Percentiles rank a stretch among this genome's conserved stretches.
phyloP scores from a whole-genome alignment of 2,329 filamentous ascomycete species.

The Colletotrichum lini region DNA sequence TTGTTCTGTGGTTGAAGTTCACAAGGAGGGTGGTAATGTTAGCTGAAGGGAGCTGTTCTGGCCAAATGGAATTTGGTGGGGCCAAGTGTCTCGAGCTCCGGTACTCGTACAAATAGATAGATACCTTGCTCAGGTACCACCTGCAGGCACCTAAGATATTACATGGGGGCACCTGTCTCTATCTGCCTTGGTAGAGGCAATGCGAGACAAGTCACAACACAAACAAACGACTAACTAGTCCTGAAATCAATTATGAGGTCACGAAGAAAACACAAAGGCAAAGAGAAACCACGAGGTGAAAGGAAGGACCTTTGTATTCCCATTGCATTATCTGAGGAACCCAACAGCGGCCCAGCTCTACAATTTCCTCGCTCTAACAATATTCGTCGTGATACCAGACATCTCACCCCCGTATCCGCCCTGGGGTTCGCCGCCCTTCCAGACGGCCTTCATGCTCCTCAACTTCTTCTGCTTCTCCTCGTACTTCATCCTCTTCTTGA shows the following conservation, averaged over 20 bases:
- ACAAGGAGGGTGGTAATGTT: neutral
- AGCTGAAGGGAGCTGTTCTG: constrained; percentile 28
- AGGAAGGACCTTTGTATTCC: constrained; percentile 24
- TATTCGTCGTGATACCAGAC: constrained; percentile 93
- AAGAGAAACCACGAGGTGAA: neutral
- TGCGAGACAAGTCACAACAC: neutral
- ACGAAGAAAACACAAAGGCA: neutral
- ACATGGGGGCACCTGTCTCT: neutral
- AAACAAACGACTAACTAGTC: neutral
- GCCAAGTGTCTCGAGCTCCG: constrained; percentile 30
- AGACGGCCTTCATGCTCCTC: constrained; percentile 85
- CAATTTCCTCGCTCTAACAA: constrained; percentile 95
- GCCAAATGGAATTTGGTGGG: constrained; percentile 36
- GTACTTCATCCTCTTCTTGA: constrained; percentile 98
- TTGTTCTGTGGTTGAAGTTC: constrained; percentile 2
- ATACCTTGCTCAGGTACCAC: too few relatives aligned
- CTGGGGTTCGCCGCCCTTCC: constrained; percentile 86
- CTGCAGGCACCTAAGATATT: too few relatives aligned
- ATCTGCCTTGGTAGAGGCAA: neutral
- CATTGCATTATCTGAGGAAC: constrained; percentile 38
- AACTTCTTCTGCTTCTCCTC: constrained; percentile 99
- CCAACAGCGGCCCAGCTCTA: constrained; percentile 55
- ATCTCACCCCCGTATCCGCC: constrained; percentile 92
- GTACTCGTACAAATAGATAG: too few relatives aligned
- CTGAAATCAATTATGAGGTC: neutral